Conservation (phyloP, 2,329 filamentous ascomycete genomes). For the Tolypocladium endophyticum region DNA sequence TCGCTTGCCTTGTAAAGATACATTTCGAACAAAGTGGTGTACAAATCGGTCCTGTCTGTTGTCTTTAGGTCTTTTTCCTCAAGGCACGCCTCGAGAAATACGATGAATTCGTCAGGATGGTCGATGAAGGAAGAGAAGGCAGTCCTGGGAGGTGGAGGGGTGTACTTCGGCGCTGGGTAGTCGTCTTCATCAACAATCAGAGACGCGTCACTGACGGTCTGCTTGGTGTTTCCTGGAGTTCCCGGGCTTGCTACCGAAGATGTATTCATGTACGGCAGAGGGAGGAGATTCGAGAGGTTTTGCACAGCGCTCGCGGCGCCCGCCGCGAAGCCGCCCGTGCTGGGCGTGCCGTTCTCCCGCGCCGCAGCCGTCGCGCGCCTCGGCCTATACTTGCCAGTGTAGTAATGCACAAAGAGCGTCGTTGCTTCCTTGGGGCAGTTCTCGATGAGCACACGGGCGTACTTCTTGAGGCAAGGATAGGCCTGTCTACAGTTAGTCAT, state of each 20-base stretch:
- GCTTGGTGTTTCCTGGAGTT: constrained; percentile 35
- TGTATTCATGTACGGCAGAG: constrained; percentile 74
- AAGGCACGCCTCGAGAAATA: constrained; percentile 83
- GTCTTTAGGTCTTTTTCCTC: constrained; percentile 59
- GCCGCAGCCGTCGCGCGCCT: constrained; percentile 45
- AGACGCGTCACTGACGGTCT: constrained; percentile 40
- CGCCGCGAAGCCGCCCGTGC: constrained; percentile 35
- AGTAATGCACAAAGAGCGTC: constrained; percentile 86
- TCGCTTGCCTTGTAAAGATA: constrained; percentile 82
- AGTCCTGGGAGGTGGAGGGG: constrained; percentile 69
- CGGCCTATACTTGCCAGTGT: constrained; percentile 73
- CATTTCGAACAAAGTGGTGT: constrained; percentile 96
- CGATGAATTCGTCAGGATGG: constrained; percentile 82
- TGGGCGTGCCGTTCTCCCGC: constrained; percentile 24
- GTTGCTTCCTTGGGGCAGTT: constrained; percentile 77
- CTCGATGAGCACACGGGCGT: constrained; percentile 80
- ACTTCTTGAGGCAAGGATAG: constrained; percentile 87
- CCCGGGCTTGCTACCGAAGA: constrained; percentile 44
- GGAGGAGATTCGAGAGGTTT: constrained; percentile 73
- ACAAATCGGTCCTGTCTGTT: constrained; percentile 72
- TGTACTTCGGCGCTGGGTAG: constrained; percentile 49
- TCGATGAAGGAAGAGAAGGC: constrained; percentile 97
- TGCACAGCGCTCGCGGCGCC: constrained; percentile 69
- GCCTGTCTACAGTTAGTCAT: constrained; percentile 42
- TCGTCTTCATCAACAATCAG: constrained; percentile 40